These are phyloP conservation scores for Trapa bicornis DNA, from an alignment of 345 rosid species.

Conservation along the genomic window DNA sequence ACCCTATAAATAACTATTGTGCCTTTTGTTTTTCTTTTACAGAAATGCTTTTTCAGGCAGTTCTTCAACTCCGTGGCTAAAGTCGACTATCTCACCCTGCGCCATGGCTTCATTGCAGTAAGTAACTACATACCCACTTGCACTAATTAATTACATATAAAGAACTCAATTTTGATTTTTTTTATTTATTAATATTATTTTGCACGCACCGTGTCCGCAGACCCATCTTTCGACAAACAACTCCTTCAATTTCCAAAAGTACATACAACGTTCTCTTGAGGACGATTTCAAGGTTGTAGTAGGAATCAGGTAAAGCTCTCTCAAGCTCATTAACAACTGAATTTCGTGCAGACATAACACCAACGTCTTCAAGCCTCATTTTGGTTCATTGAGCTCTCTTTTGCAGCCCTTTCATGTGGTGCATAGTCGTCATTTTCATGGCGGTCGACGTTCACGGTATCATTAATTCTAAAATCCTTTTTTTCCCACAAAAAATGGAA, in stretches of 20 bases:
- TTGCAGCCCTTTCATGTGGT: constrained; percentile 62
- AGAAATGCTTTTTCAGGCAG: constrained; percentile 72
- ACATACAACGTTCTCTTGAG: constrained; percentile 63
- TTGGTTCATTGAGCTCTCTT: not conserved
- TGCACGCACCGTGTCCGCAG: constrained; percentile 14
- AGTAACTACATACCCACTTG: constrained; percentile 1
- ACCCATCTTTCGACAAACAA: constrained; percentile 35
- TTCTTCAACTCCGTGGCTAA: constrained; percentile 56
- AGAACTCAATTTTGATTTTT: not conserved
- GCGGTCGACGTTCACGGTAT: constrained; percentile 57
- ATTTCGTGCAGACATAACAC: no score
- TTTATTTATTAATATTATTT: no score
- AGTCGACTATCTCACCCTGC: constrained; percentile 66
- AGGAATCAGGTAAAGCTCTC: constrained; percentile 39
- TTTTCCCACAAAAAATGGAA: not conserved
- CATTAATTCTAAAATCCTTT: constrained; percentile 4
- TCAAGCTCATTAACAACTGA: not conserved
- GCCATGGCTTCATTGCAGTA: constrained; percentile 64
- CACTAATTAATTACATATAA: no score
- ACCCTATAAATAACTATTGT: not conserved
- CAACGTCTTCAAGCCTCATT: no score
- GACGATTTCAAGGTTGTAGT: constrained; percentile 73
- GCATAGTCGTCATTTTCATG: constrained; percentile 49
- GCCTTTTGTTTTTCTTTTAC: not conserved
- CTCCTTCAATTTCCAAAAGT: constrained; percentile 55